Percentiles rank a stretch among this genome's conserved stretches.
phyloP scores from a whole-genome alignment of 805 yeast genomes.

The Grigorovia jiainica region DNA sequence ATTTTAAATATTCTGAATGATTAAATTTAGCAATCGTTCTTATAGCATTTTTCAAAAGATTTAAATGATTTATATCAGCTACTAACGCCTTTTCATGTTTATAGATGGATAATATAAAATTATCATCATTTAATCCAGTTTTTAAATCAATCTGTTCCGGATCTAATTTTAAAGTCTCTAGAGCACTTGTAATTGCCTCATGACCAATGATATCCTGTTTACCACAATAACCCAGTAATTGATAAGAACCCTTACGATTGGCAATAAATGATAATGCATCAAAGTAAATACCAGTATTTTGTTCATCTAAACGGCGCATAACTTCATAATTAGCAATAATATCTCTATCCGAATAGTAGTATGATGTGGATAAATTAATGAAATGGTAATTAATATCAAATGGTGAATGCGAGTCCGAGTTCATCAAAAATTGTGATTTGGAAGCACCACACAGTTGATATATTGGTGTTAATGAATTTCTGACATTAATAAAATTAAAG shows the following conservation, averaged over 20 bases:
- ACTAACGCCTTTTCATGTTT: constrained; percentile 17
- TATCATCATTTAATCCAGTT: constrained; percentile 16
- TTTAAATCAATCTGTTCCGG: constrained; percentile 17
- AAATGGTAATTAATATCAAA: constrained; percentile 27
- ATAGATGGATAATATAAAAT: constrained; percentile 27
- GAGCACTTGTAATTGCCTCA: constrained; percentile 36
- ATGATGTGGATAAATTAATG: constrained; percentile 39
- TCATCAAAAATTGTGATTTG: not conserved
- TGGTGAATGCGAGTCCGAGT: constrained; percentile 5
- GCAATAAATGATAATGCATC: constrained; percentile 49
- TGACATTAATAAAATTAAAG: constrained; percentile 16
- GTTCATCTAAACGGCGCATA: constrained; percentile 35
- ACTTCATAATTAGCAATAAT: constrained; percentile 40
- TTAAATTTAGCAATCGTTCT: constrained; percentile 32
- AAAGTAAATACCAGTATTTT: constrained; percentile 40
- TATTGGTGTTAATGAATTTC: constrained; percentile 19
- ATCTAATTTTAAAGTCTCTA: constrained; percentile 28
- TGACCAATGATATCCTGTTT: constrained; percentile 46
- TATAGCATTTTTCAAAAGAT: constrained; percentile 32
- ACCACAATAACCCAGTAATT: constrained; percentile 38
- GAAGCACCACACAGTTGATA: constrained; percentile 27
- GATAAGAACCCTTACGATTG: constrained; percentile 38
- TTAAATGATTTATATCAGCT: constrained; percentile 9
- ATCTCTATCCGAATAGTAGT: constrained; percentile 40
- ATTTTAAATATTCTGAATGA: constrained; percentile 28